Evolutionary conservation across 257 asterid genomes (phyloP), one percentile per base, ranked within the genome.

Genomic region (Ilex aquifolium): DNA sequence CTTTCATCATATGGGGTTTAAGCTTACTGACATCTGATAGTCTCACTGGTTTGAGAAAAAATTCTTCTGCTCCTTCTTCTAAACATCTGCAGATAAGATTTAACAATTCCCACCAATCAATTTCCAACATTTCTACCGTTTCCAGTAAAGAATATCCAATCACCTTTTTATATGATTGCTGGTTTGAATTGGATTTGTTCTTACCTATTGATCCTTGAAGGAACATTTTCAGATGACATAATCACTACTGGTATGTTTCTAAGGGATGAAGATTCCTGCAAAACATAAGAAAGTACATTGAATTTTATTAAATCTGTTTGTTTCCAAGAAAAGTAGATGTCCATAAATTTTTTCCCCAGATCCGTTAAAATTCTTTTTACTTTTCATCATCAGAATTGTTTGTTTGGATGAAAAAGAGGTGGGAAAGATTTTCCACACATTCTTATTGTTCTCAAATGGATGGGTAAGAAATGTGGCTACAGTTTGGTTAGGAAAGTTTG

Each of bases 61-160:
- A 72, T 64, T 71, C 76, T 51, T 76, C 72, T 40, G 81, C 81
- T 31, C 81, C 81, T 68, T 72, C 81, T 68, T 76, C 77, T 17
- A 76, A 46, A 13, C 77, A 76, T 70, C 81, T 76, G 68, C 39
- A 21, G 27, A 60, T 54, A 12, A 13, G 6, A 56, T 15, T 21
- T 32, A 31, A 51, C 53, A 39, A 21, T 36, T 5, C 29, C 42
- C 30, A 63, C 6, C n/a, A 46, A 11, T 46, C 52, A 46, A 14
- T 46, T 7, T 46, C n/a, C n/a, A 46, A 10, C 14, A 46, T 46
- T 46, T 14, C n/a, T 46, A 10, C 6, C 1, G 10, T 6, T 46
- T 46, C 52, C 52, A 46, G 52, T 7, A 46, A 46, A 46, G 52
- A 46, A 46, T 1, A 46, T 46, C 13, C 13, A 46, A 10, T 14